Evolutionary conservation across 306 rosid genomes (phyloP).

Genomic region (Cotoneaster glaucophyllus): DNA sequence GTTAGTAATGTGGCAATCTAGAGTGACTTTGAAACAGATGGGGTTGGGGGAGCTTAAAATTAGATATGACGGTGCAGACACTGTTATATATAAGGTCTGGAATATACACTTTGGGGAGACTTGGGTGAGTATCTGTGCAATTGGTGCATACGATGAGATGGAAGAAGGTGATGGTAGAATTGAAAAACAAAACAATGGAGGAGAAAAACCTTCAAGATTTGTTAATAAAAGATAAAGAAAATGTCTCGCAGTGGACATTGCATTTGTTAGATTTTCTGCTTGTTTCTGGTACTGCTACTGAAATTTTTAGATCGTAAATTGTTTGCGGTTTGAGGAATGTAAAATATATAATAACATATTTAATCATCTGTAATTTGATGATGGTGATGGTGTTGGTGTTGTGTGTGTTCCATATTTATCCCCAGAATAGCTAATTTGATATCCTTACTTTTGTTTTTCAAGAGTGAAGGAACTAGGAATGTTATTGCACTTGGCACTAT

Average conservation of each 20-base stretch:
- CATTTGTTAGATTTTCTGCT: not conserved
- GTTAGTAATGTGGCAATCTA: not conserved
- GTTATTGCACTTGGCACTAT: slow-evolving; percentile 80
- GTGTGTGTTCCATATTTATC: not conserved
- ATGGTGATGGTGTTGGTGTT: not conserved
- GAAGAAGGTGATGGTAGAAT: not conserved
- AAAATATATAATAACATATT: not conserved
- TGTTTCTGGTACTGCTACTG: not conserved
- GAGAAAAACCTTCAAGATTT: not conserved
- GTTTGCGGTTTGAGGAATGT: not conserved
- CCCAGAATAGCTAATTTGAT: slow-evolving; percentile 1
- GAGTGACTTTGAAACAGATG: not conserved
- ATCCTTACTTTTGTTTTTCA: slow-evolving; percentile 17
- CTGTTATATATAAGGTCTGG: not conserved
- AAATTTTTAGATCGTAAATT: not conserved
- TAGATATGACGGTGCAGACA: not conserved
- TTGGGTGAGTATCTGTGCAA: not conserved
- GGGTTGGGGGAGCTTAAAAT: not conserved
- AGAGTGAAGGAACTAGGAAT: slow-evolving; percentile 89
- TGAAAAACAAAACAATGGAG: not conserved
- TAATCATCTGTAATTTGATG: not conserved
- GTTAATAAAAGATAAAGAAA: not conserved
- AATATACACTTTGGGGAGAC: not conserved
- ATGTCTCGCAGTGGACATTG: not conserved
- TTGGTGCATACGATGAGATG: not conserved